Conservation (phyloP, 345 rosid genomes). For the Eucalyptus tenuipes region DNA sequence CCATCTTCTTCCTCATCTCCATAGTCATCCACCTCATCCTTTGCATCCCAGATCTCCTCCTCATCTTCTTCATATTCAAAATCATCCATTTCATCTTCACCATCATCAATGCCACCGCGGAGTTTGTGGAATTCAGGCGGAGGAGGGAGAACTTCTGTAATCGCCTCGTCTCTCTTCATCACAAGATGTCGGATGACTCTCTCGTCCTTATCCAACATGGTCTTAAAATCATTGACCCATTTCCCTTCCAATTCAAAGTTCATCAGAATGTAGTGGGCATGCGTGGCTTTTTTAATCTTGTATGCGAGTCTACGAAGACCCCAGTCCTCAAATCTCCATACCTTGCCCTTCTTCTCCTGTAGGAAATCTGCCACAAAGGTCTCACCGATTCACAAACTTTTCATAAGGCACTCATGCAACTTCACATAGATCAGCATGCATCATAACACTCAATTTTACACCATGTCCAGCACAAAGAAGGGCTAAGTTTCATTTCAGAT, state of each 20-base stretch:
- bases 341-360: slow-evolving; percentile 71
- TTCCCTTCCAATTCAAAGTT: slow-evolving; percentile 87
- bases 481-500: background rate
- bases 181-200: slow-evolving; percentile 87
- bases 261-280: slow-evolving; percentile 83
- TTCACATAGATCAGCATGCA: background rate
- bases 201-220: slow-evolving; percentile 68
- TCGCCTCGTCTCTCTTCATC: slow-evolving; percentile 70
- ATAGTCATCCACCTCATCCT: slow-evolving; percentile 5
- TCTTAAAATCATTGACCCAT: slow-evolving; percentile 74
- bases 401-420: background rate
- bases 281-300: slow-evolving; percentile 72
- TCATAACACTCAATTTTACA: background rate
- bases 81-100: slow-evolving; percentile 32
- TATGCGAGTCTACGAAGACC: slow-evolving; percentile 84
- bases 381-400: background rate
- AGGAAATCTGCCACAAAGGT: slow-evolving; percentile 41
- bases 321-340: slow-evolving; percentile 92
- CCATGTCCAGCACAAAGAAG: background rate
- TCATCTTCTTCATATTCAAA: slow-evolving; percentile 5
- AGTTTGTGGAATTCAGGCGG: slow-evolving; percentile 74
- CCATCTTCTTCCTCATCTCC: slow-evolving; percentile 6
- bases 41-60: too few species aligned
- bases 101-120: slow-evolving; percentile 25
- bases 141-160: slow-evolving; percentile 69